phyloP scores from a whole-genome alignment of 2,329 filamentous ascomycete genomes.

The Ceratocystis papillata region DNA sequence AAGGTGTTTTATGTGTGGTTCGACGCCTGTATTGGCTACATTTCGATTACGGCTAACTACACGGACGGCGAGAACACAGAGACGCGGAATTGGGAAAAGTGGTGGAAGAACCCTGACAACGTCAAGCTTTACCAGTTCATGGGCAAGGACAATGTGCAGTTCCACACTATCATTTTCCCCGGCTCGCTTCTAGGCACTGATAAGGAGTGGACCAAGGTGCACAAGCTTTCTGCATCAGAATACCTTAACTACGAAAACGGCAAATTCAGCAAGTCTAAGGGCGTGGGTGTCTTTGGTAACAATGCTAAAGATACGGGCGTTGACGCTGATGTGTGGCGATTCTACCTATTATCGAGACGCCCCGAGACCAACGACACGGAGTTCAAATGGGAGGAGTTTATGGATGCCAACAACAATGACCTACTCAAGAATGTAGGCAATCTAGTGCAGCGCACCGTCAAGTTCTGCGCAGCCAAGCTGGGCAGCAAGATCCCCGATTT shows the following conservation, averaged over 20 bases:
- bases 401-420: conserved; percentile 77
- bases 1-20: conserved; percentile 91
- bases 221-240: conserved; percentile 81
- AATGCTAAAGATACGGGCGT: conserved; percentile 80
- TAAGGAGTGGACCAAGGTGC: conserved; percentile 80
- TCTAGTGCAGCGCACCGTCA: conserved; percentile 62
- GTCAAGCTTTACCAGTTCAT: conserved; percentile 90
- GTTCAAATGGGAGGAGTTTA: conserved; percentile 80
- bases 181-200: conserved; percentile 72
- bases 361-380: conserved; percentile 80
- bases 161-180: conserved; percentile 69
- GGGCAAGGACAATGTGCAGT: conserved; percentile 64
- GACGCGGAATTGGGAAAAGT: conserved; percentile 70
- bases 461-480: conserved; percentile 67
- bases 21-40: conserved; percentile 85
- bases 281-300: conserved; percentile 83
- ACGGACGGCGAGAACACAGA: conserved; percentile 44
- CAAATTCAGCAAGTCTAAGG: conserved; percentile 87
- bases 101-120: conserved; percentile 85
- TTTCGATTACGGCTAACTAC: conserved; percentile 88
- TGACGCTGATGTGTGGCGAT: conserved; percentile 80
- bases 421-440: conserved; percentile 68
- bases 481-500: conserved; percentile 55
- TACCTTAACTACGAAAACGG: conserved; percentile 76
- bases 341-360: conserved; percentile 75